A percentile compares a stretch with the other conserved stretches of the same genome.
phyloP scores from a whole-genome alignment of 805 yeast genomes.

The Metschnikowia kofuensis region DNA sequence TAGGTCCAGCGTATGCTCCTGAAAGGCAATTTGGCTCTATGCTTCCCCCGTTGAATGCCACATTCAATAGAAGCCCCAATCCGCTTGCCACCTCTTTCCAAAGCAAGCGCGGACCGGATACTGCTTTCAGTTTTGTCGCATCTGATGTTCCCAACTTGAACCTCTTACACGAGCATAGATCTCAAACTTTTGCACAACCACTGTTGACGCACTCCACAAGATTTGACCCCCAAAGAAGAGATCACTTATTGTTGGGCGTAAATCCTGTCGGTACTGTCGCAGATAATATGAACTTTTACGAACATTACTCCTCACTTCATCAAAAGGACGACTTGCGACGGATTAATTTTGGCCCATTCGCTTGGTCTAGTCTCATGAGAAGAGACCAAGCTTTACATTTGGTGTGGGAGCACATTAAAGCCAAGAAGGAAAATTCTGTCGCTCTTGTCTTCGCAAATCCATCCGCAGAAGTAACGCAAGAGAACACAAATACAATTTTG shows the following conservation, averaged over 20 bases:
- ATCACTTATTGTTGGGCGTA: slow-evolving; percentile 11
- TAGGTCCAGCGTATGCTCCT: neutral
- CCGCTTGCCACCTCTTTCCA: neutral
- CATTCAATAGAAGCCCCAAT: slow-evolving; percentile 1
- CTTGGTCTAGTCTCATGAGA: slow-evolving; percentile 37
- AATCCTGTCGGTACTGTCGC: slow-evolving; percentile 8
- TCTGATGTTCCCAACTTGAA: neutral
- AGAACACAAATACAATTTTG: slow-evolving; percentile 21
- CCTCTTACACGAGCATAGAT: neutral
- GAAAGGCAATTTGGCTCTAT: slow-evolving; percentile 1
- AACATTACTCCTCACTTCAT: slow-evolving; percentile 27
- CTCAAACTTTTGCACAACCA: neutral
- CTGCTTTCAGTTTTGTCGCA: neutral
- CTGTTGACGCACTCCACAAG: neutral
- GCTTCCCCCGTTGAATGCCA: slow-evolving; percentile 5
- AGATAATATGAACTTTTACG: slow-evolving; percentile 22
- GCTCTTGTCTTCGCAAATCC: slow-evolving; percentile 23
- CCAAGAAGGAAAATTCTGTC: slow-evolving; percentile 20
- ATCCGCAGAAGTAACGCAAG: slow-evolving; percentile 21
- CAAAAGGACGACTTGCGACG: slow-evolving; percentile 29
- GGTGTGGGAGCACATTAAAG: slow-evolving; percentile 31
- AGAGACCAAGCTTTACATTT: slow-evolving; percentile 32
- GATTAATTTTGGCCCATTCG: slow-evolving; percentile 36
- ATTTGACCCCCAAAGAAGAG: slow-evolving; percentile 5
- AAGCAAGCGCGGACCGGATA: neutral